These are phyloP conservation scores for Areca catechu DNA, from an alignment of 176 grass and related monocot genomes.

Conservation along the genomic window DNA sequence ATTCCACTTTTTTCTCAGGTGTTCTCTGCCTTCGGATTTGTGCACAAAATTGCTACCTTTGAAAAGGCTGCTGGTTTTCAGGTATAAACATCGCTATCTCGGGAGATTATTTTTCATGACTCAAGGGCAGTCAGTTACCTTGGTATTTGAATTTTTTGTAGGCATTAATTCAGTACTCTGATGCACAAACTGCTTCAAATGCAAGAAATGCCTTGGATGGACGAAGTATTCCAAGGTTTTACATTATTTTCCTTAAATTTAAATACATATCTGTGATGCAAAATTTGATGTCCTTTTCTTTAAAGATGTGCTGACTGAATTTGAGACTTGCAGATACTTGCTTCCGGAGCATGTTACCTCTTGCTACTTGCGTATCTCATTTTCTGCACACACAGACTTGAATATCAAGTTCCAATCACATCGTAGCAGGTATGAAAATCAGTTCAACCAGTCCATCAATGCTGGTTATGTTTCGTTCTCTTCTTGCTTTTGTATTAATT, in stretches of 20 bases:
- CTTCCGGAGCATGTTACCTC: slow-evolving; percentile 76
- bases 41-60: slow-evolving; percentile 99
- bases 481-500: too few relatives aligned
- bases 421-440: slow-evolving; percentile 59
- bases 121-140: too few relatives aligned
- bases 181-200: slow-evolving; percentile 71
- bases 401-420: slow-evolving; percentile 98
- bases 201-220: slow-evolving; percentile 93
- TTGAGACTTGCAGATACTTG: slow-evolving; percentile 44
- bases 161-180: slow-evolving; percentile 89
- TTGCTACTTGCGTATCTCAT: slow-evolving; percentile 75
- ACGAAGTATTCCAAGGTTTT: slow-evolving; percentile 93
- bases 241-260: slow-evolving; percentile 6
- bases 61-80: slow-evolving; percentile 98
- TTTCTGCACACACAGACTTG: slow-evolving; percentile 88
- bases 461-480: too few relatives aligned
- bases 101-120: too few relatives aligned
- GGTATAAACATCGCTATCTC: slow-evolving; percentile 16
- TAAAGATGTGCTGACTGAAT: too few relatives aligned
- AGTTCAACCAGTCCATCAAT: too few relatives aligned
- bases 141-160: slow-evolving; percentile 19
- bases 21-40: slow-evolving; percentile 93
- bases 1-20: slow-evolving; percentile 41
- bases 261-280: too few relatives aligned
- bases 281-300: too few relatives aligned